A percentile compares a stretch with the other conserved stretches of the same genome.
These are phyloP conservation scores for Jaapia argillacea DNA, from an alignment of 768 basidiomycete species.

Conservation along the genomic window DNA sequence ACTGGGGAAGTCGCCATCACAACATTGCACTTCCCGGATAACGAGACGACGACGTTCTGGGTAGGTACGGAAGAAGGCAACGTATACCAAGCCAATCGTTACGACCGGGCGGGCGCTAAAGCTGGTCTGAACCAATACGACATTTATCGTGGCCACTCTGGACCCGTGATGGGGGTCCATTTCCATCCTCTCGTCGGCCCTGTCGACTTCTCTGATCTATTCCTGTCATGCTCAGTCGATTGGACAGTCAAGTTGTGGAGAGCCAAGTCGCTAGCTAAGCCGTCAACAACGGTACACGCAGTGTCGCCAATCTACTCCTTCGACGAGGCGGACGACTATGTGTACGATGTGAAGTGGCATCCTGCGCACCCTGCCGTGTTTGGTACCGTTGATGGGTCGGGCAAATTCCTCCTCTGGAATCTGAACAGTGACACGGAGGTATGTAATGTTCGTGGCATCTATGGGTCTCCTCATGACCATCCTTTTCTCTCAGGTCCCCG, in stretches of 20 bases:
- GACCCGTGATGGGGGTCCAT: conserved; percentile 88
- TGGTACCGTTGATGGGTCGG: conserved; percentile 88
- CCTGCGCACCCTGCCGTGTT: conserved; percentile 92
- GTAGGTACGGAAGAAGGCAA: conserved; percentile 98
- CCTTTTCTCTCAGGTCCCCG: conserved; percentile 57
- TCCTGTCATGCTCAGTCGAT: conserved; percentile 87
- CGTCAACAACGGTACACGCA: conserved; percentile 42
- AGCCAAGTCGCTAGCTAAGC: conserved; percentile 66
- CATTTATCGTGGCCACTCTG: conserved; percentile 86
- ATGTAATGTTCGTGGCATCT: conserved; percentile 18
- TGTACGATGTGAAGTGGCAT: conserved; percentile 98
- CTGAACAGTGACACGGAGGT: conserved; percentile 96
- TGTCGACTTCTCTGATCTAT: conserved; percentile 92
- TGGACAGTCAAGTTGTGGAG: conserved; percentile 99
- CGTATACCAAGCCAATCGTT: conserved; percentile 92
- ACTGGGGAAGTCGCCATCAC: conserved; percentile 96
- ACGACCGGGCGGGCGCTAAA: conserved; percentile 94
- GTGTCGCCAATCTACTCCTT: conserved; percentile 86
- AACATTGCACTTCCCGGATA: conserved; percentile 86
- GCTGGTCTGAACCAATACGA: conserved; percentile 92
- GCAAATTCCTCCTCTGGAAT: conserved; percentile 97
- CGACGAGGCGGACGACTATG: conserved; percentile 97
- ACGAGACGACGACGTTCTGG: conserved; percentile 95
- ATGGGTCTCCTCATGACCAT: neutral
- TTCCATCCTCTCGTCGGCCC: conserved; percentile 91